phyloP scores from a whole-genome alignment of 192 early-diverging fungal genomes.

The Martensiomyces pterosporus region DNA sequence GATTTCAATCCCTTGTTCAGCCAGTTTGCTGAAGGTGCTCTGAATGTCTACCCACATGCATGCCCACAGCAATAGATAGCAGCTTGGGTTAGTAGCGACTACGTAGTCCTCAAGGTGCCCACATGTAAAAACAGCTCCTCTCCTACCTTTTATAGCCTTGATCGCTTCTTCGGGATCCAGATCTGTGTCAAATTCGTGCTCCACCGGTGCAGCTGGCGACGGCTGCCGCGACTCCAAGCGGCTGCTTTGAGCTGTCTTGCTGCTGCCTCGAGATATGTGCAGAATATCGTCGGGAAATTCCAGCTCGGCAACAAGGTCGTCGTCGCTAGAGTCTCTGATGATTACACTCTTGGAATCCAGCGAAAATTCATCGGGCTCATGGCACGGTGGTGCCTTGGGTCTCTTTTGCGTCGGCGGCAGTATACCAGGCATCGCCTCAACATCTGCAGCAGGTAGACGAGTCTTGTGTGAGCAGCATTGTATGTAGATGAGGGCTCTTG shows the following conservation, averaged over 20 bases:
- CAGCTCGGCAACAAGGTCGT: background rate
- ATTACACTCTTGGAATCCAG: background rate
- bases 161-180: background rate
- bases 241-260: background rate
- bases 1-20: background rate
- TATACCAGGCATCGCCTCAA: no score
- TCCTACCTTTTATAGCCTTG: background rate
- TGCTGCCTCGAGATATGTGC: background rate
- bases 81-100: background rate
- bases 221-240: no score
- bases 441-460: no score
- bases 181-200: background rate
- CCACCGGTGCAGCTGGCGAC: background rate
- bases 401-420: background rate
- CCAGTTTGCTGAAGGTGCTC: background rate
- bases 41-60: background rate
- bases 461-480: no score
- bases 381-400: background rate
- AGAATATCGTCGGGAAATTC: background rate
- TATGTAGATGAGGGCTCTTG: no score
- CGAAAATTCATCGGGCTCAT: no score
- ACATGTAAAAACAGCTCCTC: background rate
- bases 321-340: background rate
- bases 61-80: background rate
- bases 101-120: no score